These are phyloP conservation scores for Fusarium sp. DNA, from an alignment of 2,329 filamentous ascomycete genomes.

Conservation along the genomic window DNA sequence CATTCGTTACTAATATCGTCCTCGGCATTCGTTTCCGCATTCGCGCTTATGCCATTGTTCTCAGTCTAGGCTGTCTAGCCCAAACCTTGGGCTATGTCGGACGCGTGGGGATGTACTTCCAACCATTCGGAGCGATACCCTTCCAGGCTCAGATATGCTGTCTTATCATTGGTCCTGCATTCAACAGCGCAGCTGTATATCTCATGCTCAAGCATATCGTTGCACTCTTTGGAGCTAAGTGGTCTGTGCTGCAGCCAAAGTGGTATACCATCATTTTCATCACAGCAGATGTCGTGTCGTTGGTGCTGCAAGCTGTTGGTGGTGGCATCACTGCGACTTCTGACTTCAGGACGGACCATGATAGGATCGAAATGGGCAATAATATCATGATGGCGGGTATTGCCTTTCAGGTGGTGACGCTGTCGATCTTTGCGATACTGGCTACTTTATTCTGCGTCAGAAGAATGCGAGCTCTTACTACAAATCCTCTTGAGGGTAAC, in stretches of 20 bases:
- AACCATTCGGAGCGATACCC: neutral
- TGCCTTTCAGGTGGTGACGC: slow-evolving; percentile 1
- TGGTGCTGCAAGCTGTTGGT: neutral
- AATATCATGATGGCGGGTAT: slow-evolving; percentile 12
- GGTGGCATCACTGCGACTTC: slow-evolving; percentile 10
- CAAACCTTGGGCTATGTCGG: neutral
- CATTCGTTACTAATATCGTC: neutral
- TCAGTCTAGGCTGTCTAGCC: neutral
- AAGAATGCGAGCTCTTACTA: neutral
- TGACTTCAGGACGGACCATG: neutral
- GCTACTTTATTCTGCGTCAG: neutral
- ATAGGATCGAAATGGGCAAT: neutral
- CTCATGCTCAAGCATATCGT: slow-evolving; percentile 13
- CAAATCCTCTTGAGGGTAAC: neutral
- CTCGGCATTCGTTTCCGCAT: slow-evolving; percentile 1
- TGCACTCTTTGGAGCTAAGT: neutral
- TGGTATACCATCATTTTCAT: slow-evolving; percentile 16
- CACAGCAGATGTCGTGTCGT: neutral
- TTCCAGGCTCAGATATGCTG: slow-evolving; percentile 11
- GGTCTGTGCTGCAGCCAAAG: slow-evolving; percentile 9
- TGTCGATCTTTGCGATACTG: neutral
- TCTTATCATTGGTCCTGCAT: slow-evolving; percentile 8
- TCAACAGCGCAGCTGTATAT: slow-evolving; percentile 15
- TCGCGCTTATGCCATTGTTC: slow-evolving; percentile 4
- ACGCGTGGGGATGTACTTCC: slow-evolving; percentile 5